These are phyloP conservation scores for Colletotrichum tofieldiae DNA, from an alignment of 2,329 filamentous ascomycete species.

Conservation along the genomic window DNA sequence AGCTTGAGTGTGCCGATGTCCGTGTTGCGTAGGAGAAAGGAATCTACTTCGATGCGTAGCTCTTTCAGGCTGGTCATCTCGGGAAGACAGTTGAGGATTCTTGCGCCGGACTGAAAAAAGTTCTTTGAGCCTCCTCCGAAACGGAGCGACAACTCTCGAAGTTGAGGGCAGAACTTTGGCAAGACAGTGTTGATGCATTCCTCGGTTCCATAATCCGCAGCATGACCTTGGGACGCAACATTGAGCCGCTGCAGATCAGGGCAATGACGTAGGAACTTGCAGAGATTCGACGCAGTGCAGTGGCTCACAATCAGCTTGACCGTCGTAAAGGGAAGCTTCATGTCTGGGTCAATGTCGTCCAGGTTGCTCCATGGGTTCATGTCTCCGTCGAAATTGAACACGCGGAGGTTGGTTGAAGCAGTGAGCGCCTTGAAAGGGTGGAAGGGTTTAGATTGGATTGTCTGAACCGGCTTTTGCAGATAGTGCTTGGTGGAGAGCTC, in stretches of 20 bases:
- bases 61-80: constrained; percentile 20
- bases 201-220: not conserved
- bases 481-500: not conserved
- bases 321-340: constrained; percentile 11
- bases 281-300: constrained; percentile 1
- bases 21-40: not conserved
- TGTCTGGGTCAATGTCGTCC: not conserved
- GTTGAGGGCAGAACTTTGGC: constrained; percentile 17
- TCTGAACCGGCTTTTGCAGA: not conserved
- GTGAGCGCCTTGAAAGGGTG: constrained; percentile 13
- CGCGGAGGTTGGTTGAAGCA: constrained; percentile 8
- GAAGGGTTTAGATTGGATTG: not conserved
- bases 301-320: constrained; percentile 4
- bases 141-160: constrained; percentile 15
- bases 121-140: not conserved
- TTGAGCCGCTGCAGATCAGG: constrained; percentile 19
- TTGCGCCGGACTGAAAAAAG: not conserved
- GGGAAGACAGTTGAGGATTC: constrained; percentile 21
- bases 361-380: not conserved
- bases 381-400: constrained; percentile 5
- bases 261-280: constrained; percentile 26
- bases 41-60: constrained; percentile 27
- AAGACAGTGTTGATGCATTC: constrained; percentile 27
- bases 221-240: not conserved
- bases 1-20: not conserved